These are phyloP conservation scores for Arxiozyma telluris DNA, from an alignment of 1,139 yeast species.

Conservation along the genomic window DNA sequence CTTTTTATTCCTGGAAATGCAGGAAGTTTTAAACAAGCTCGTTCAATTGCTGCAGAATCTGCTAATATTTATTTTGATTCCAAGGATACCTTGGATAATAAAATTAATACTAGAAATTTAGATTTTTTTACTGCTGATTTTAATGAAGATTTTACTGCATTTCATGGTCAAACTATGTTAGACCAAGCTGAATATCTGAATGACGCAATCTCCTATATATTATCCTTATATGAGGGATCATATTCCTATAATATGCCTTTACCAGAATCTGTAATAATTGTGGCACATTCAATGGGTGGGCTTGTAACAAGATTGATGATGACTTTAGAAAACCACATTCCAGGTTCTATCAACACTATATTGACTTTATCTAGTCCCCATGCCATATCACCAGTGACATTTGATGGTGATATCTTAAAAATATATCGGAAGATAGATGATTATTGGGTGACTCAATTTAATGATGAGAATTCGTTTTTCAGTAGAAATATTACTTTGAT, in stretches of 20 bases:
- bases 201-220: constrained; percentile 72
- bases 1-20: constrained; percentile 96
- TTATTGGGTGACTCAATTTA: constrained; percentile 67
- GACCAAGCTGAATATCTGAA: constrained; percentile 93
- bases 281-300: constrained; percentile 98
- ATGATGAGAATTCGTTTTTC: constrained; percentile 22
- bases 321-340: constrained; percentile 65
- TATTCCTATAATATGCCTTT: constrained; percentile 15
- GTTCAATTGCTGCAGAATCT: constrained; percentile 82
- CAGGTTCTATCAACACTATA: constrained; percentile 71
- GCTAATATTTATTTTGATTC: constrained; percentile 43
- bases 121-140: constrained; percentile 90
- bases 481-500: constrained; percentile 43
- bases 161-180: constrained; percentile 85
- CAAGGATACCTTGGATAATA: constrained; percentile 26
- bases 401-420: constrained; percentile 77
- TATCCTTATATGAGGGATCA: constrained; percentile 47
- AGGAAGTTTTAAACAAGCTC: constrained; percentile 81
- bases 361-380: constrained; percentile 90
- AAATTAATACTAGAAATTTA: constrained; percentile 36
- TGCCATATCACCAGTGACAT: constrained; percentile 87
- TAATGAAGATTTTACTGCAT: constrained; percentile 93
- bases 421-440: constrained; percentile 68
- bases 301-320: constrained; percentile 77
- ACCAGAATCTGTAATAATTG: constrained; percentile 66